phyloP scores from a whole-genome alignment of 352 stramenopile genomes.

The Pilasporangium apinafurcum region DNA sequence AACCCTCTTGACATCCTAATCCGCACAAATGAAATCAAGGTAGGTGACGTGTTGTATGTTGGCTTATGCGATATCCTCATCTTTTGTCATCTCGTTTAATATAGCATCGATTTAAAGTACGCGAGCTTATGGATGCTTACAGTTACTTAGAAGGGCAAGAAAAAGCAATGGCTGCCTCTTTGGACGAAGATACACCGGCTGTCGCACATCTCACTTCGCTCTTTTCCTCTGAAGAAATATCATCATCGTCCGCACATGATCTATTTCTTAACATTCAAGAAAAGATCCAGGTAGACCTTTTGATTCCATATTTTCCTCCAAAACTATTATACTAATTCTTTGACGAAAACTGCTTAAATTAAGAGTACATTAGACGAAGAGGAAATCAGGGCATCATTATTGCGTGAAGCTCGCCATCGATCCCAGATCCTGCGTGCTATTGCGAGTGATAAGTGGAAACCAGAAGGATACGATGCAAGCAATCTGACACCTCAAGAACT shows the following conservation, averaged over 20 bases:
- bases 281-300: slow-evolving; percentile 29
- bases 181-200: slow-evolving; percentile 20
- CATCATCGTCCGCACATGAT: slow-evolving; percentile 9
- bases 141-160: slow-evolving; percentile 28
- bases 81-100: slow-evolving; percentile 2
- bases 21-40: slow-evolving; percentile 48
- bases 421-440: slow-evolving; percentile 43
- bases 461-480: slow-evolving; percentile 18
- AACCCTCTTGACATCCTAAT: slow-evolving; percentile 45
- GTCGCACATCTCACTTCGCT: slow-evolving; percentile 30
- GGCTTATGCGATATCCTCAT: too few species aligned
- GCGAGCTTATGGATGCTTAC: slow-evolving; percentile 25
- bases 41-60: slow-evolving; percentile 8
- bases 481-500: slow-evolving; percentile 14
- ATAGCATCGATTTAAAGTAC: slow-evolving; percentile 30
- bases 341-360: not conserved
- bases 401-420: slow-evolving; percentile 42
- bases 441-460: too few species aligned
- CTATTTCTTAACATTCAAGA: slow-evolving; percentile 27
- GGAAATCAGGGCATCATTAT: slow-evolving; percentile 40
- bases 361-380: slow-evolving; percentile 50
- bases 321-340: not conserved
- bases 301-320: not conserved
- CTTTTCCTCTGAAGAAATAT: slow-evolving; percentile 24
- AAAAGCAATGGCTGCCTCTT: slow-evolving; percentile 20